Base-by-base conservation (phyloP, 805 yeast species). In the Candida broadrunensis region DNA sequence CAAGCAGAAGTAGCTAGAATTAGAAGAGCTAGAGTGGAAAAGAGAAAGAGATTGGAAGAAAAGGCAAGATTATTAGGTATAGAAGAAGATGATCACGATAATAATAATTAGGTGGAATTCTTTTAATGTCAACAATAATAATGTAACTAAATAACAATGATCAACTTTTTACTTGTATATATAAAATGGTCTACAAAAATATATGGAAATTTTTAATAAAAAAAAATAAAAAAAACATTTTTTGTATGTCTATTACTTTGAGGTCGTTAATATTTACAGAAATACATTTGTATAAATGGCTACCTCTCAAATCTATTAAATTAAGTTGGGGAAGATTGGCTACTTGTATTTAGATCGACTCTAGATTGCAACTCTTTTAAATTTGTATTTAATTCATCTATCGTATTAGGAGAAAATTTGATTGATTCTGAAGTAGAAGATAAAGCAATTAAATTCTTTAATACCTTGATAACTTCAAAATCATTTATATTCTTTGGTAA, bases 1-100 rank as follows among this genome's bases (percentile, higher is more conserved):
- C 84, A 87, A 58, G 91, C 93, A 1, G 98, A 90, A 57, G 69
- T 90, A 29, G 96, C 95, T 13, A 78, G 96, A 59, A 83, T 90
- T 75, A 80, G 82, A 59, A 77, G 80, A 49, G 95, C 82, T 40
- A 74, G 90, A 45, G 58, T 76, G 2, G 95, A 82, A 50, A 85
- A 84, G 67, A 76, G 95, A 59, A 68, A 76, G 48, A 73, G 83
- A 47, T 67, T 88, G 38, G 95, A 88, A 57, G 86, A 78, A 39
- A 82, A 71, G 58, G 85, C 93, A 5, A 72, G 58, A 37, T 83
- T 76, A 46, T 70, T 84, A 44, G 95, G 93, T n/a, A 72, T 85
- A 16, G 73, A 76, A 32, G 78, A 70, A 30, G 65, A 63, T 7
- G 60, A 55, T 8, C 59, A 55, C 6, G 29, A 26, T 7, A 21